Base-by-base conservation (phyloP, 2,329 filamentous ascomycete species). In the Drechslerella stenobrocha region DNA sequence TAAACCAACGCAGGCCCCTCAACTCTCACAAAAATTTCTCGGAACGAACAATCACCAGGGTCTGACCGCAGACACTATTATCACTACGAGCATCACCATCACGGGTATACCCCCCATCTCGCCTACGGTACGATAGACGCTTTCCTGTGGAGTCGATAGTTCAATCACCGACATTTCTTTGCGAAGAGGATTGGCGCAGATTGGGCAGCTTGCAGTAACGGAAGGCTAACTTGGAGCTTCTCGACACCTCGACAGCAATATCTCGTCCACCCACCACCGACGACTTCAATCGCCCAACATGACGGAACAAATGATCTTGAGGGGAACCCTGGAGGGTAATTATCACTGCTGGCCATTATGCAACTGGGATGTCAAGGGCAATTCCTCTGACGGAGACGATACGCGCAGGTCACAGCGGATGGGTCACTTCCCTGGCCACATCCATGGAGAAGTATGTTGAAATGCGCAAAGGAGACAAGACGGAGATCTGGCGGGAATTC, bases 291-390 rank as follows among this genome's bases (percentile, higher is more conserved):
- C 53, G 50, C 55, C 51, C 63, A 67, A 60, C 30, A 67, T 67
- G 63, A 22, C 63, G 24, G 63, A 67, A 52, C 55, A 67, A 60
- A 60, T 67, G 72, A 67, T 72, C 59, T 71, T 73, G 69, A 72
- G 72, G 58, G 72, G 72, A 65, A 73, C 72, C 64, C 65, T 73
- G 70, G 72, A 73, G 72, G 72, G 72, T 73, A 71, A 70, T 60
- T 61, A 57, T 42, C 34, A 55, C 52, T 47, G 23, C 45, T 48
- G 9, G 24, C 48, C 45, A 52, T 35, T 69, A 37, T 53, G 32
- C 37, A 44, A 22, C 15, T 47, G 32, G 45, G 35, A 52, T 18
- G 11, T 42, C 15, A 20, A 53, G 40, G 57, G 59, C 56, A 57
- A 37, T 70, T 46, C 53, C 52, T 58, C 69, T 71, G 69, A 70